A percentile compares a stretch with the other conserved stretches of the same genome.
Evolutionary conservation across 2,329 filamentous ascomycete species (phyloP).

Genomic region (Epichloe scottii): DNA sequence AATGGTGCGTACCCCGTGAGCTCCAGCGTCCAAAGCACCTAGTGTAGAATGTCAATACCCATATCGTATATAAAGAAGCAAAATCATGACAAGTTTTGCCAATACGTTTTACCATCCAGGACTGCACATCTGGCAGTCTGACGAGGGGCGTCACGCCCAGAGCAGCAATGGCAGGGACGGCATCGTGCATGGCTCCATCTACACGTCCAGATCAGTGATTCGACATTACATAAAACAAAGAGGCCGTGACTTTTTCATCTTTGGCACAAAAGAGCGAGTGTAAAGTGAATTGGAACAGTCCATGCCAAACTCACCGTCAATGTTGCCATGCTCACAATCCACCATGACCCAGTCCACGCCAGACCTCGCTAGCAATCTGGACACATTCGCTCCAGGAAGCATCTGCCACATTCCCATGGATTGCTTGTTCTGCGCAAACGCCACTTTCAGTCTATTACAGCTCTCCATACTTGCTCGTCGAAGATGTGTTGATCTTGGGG

Average conservation of each 20-base stretch:
- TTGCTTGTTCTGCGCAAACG: conserved; percentile 34
- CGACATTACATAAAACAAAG: neutral
- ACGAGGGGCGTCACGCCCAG: conserved; percentile 30
- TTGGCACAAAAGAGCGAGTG: no score
- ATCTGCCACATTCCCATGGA: conserved; percentile 52
- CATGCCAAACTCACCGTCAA: conserved; percentile 26
- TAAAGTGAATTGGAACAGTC: neutral
- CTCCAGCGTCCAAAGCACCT: conserved; percentile 38
- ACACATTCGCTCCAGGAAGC: conserved; percentile 47
- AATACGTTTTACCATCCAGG: conserved; percentile 34
- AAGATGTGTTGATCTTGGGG: neutral
- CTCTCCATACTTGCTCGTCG: conserved; percentile 23
- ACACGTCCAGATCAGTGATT: neutral
- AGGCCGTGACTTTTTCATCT: no score
- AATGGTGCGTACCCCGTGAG: conserved; percentile 31
- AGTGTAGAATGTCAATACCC: neutral
- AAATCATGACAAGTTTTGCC: neutral
- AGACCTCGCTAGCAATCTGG: conserved; percentile 44
- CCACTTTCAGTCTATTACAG: conserved; percentile 35
- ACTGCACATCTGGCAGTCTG: conserved; percentile 39
- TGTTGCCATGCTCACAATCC: conserved; percentile 40
- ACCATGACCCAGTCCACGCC: conserved; percentile 57
- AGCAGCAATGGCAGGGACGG: conserved; percentile 38
- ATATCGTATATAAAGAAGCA: neutral
- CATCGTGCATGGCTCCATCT: conserved; percentile 40